A percentile compares a stretch with the other conserved stretches of the same genome.
These are phyloP conservation scores for Candida odintsovae DNA, from an alignment of 805 yeast species.

Conservation along the genomic window DNA sequence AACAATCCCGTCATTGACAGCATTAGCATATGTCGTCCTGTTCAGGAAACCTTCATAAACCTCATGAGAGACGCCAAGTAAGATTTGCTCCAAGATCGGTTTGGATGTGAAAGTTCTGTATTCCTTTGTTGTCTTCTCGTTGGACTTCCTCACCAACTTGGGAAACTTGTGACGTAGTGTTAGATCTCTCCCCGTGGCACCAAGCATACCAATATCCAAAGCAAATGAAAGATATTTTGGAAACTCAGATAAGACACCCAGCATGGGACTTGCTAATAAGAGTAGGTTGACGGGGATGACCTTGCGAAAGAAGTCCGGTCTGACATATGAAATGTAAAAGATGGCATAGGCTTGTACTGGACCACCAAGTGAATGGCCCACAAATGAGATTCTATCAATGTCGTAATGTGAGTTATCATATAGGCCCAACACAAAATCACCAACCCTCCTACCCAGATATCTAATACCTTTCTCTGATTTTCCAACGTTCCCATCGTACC, in stretches of 20 bases:
- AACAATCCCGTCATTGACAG: constrained; percentile 90
- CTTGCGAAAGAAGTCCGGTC: constrained; percentile 63
- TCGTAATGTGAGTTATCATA: constrained; percentile 39
- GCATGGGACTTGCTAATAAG: constrained; percentile 79
- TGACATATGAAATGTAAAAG: constrained; percentile 55
- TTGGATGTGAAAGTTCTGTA: constrained; percentile 26
- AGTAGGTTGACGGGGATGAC: constrained; percentile 75
- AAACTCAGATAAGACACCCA: constrained; percentile 85
- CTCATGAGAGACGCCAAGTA: constrained; percentile 66
- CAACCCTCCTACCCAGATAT: constrained; percentile 77
- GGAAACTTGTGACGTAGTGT: constrained; percentile 49
- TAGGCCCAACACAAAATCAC: constrained; percentile 47
- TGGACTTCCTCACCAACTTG: constrained; percentile 12
- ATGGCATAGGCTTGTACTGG: constrained; percentile 86
- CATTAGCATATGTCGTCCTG: constrained; percentile 85
- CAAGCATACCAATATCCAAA: constrained; percentile 83
- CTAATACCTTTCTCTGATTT: constrained; percentile 86
- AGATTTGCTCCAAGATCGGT: constrained; percentile 71
- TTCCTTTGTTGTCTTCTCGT: neutral
- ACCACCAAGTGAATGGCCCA: constrained; percentile 95
- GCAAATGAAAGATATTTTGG: constrained; percentile 83
- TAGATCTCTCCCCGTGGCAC: constrained; percentile 87
- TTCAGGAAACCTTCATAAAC: constrained; percentile 57
- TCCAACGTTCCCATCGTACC: constrained; percentile 77
- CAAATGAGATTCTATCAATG: constrained; percentile 68